Evolutionary conservation across 805 yeast species (phyloP), one percentile per base, ranked within the genome.

Genomic region (Sporopachydermia lactativora): DNA sequence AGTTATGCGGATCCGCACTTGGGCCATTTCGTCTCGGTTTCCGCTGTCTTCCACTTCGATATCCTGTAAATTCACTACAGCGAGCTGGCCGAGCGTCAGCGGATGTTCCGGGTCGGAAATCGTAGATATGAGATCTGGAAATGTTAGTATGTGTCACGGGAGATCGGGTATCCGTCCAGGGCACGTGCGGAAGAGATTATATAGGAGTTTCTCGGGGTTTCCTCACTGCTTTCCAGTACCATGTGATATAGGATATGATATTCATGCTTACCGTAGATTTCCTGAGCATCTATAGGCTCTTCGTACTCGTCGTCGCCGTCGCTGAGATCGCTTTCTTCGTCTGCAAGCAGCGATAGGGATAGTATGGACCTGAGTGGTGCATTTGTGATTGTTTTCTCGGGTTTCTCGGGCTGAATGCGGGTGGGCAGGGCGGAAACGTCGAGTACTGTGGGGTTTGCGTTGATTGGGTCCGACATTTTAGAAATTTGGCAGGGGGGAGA

Each of bases 81-180:
- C 89, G 14, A 92, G 66, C 59, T 92, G 97, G 0, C 96, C 98
- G 43, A 92, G 65, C 0, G 96, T 81, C 36, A 92, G 65, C 1
- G 99, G 99, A 57, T 92, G 99, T 54, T 92, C 99, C 1, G 99
- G 99, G 56, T 92, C 99, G 0, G 94, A 81, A 8, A 86, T 84
- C 19, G 79, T 72, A 4, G 96, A 75, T 2, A 84, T 83, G 38
- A 89, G 63, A 55, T 88, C 57, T 14, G 40, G 18, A 39, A 11
- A 15, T 8, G 14, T 24, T 6, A 17, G 15, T 5, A 14, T 24
- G 8, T 15, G 13, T 14, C n/a, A 15, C 11, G 18, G n/a, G 39
- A n/a, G 19, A 5, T 18, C 11, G 15, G 37, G 8, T 15, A 17
- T 6, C 40, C n/a, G n/a, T n/a, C n/a, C n/a, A n/a, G n/a, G n/a